phyloP scores from a whole-genome alignment of 352 stramenopile genomes.

The Globisporangium viniferum region DNA sequence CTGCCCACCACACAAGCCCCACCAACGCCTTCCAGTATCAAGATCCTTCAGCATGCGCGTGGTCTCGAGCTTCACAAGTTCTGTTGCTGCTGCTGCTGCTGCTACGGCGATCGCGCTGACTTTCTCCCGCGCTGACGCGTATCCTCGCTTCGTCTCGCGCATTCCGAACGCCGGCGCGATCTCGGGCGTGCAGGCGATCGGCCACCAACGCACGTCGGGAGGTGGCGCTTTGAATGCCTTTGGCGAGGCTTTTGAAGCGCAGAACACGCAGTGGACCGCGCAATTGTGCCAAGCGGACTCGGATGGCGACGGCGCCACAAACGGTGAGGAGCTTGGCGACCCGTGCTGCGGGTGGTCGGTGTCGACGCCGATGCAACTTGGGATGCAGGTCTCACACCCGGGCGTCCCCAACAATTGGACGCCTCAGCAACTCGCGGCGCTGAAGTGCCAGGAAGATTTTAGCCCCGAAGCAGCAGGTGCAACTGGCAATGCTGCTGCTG shows the following conservation, averaged over 20 bases:
- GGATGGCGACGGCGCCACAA: slow-evolving; percentile 79
- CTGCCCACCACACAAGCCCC: not conserved
- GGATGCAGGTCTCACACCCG: slow-evolving; percentile 23
- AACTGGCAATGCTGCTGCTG: not conserved
- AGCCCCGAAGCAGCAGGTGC: not conserved
- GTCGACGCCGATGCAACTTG: not conserved
- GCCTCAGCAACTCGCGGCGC: slow-evolving; percentile 17
- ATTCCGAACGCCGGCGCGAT: slow-evolving; percentile 61
- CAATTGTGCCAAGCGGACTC: slow-evolving; percentile 62
- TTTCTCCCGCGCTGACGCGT: slow-evolving; percentile 13
- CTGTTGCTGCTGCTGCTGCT: not conserved
- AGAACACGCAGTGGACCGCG: slow-evolving; percentile 43
- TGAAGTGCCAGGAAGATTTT: slow-evolving; percentile 21
- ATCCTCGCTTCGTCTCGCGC: slow-evolving; percentile 44
- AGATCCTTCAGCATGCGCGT: not conserved
- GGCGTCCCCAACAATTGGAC: slow-evolving; percentile 30
- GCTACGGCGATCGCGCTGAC: not conserved
- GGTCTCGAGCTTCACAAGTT: not conserved
- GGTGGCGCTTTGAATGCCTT: slow-evolving; percentile 63
- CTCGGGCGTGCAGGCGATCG: slow-evolving; percentile 45
- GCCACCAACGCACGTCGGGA: slow-evolving; percentile 42
- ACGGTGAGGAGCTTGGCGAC: slow-evolving; percentile 88
- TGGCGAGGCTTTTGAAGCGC: slow-evolving; percentile 46
- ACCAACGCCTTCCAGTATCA: not conserved
- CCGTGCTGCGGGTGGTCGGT: slow-evolving; percentile 72